These are phyloP conservation scores for Botrytis porri DNA, from an alignment of 2,329 filamentous ascomycete species.

Conservation along the genomic window DNA sequence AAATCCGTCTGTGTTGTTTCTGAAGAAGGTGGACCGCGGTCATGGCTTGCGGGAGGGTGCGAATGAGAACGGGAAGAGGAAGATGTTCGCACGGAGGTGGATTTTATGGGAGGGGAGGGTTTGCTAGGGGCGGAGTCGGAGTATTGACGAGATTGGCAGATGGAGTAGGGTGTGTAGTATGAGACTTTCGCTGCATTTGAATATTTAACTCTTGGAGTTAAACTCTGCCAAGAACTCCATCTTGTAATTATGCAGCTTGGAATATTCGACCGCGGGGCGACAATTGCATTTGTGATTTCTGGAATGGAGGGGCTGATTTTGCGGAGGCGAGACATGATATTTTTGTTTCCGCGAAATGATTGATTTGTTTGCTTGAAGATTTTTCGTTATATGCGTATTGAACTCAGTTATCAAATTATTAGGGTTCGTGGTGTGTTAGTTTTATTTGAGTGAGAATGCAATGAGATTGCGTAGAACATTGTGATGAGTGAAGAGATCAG, in stretches of 20 bases:
- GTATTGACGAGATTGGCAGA: background rate
- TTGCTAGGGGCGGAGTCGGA: background rate
- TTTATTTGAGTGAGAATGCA: background rate
- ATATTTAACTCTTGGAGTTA: background rate
- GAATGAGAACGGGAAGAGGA: background rate
- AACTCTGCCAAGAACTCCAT: too few species aligned
- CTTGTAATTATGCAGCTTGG: background rate
- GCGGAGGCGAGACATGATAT: conserved; percentile 16
- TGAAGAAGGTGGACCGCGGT: conserved; percentile 58
- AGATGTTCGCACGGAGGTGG: background rate
- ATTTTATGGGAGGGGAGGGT: background rate
- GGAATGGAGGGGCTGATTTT: conserved; percentile 30
- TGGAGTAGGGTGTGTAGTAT: background rate
- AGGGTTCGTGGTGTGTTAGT: background rate
- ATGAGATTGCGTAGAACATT: background rate
- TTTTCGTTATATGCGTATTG: background rate
- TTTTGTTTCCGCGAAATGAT: background rate
- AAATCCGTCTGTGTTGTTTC: conserved; percentile 71
- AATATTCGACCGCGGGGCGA: conserved; percentile 21
- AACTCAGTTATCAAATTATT: background rate
- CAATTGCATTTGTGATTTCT: conserved; percentile 31
- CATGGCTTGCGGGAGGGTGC: conserved; percentile 30
- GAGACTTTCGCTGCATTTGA: background rate
- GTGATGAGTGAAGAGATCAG: background rate
- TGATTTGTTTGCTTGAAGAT: background rate